Conservation (phyloP, 805 yeast species). For the Starmerella stellata region DNA sequence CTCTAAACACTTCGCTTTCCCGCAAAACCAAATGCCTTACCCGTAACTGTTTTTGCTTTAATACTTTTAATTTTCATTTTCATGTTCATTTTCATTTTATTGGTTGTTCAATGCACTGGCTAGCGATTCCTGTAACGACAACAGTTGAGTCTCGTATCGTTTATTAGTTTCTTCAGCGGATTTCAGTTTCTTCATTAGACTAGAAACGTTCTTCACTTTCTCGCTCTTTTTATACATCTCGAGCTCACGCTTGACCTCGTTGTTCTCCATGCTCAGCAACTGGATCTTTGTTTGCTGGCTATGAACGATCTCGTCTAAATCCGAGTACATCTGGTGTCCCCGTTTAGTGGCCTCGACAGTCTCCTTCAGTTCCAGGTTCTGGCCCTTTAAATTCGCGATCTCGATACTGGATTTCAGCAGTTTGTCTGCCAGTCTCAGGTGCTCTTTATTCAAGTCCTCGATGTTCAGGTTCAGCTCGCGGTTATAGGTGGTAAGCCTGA, state of each 20-base stretch:
- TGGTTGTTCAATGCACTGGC: slow-evolving; percentile 13
- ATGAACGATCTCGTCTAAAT: slow-evolving; percentile 2
- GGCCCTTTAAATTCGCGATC: slow-evolving; percentile 58
- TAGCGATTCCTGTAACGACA: slow-evolving; percentile 16
- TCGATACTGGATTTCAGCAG: slow-evolving; percentile 64
- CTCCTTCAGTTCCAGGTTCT: slow-evolving; percentile 39
- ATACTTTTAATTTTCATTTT: too few species aligned
- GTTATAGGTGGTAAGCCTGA: slow-evolving; percentile 53
- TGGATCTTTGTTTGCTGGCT: slow-evolving; percentile 4
- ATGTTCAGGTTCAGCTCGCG: slow-evolving; percentile 53
- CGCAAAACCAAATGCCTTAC: too few species aligned
- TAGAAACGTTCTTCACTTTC: slow-evolving; percentile 3
- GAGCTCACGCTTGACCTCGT: slow-evolving; percentile 12
- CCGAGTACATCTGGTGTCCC: slow-evolving; percentile 4
- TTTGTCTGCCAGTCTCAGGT: slow-evolving; percentile 69
- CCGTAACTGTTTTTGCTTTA: too few species aligned
- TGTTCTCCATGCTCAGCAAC: slow-evolving; percentile 5
- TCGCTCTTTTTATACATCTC: slow-evolving; percentile 5
- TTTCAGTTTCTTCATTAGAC: slow-evolving; percentile 9
- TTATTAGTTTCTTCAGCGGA: slow-evolving; percentile 11
- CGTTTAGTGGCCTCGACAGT: slow-evolving; percentile 3
- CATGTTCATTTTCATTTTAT: too few species aligned
- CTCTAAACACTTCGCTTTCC: too few species aligned
- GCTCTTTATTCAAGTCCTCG: slow-evolving; percentile 58
- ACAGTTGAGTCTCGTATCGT: slow-evolving; percentile 16